Base-by-base conservation (phyloP, 768 basidiomycete genomes). In the Strobilomyces dryophilus region DNA sequence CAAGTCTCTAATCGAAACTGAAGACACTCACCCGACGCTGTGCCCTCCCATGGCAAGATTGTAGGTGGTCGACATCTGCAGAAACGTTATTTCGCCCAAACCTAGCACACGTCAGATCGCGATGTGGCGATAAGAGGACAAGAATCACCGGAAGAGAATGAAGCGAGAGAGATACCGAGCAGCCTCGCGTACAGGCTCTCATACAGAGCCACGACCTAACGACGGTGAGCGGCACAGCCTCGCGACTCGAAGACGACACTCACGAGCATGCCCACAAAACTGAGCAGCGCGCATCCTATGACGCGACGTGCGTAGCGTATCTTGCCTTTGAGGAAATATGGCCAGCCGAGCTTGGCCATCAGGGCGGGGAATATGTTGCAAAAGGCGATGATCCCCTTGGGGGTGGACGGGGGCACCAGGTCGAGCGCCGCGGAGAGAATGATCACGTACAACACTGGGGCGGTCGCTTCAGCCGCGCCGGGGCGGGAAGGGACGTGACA, bases 351-450 rank as follows among this genome's bases (percentile, higher is more conserved):
- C 71, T 98, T 98, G 18, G 91, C 92, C 0, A 85, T 66, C 2
- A 98, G 72, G 0, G 92, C 83, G 0, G 95, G 95, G 12, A 88
- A 81, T 50, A 99, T 97, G 68, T 98, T 98, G 73, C 90, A 95
- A 66, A 98, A 93, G 1, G 88, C 84, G 48, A 98, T 92, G 51
- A 98, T 84, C 15, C 95, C 95, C 66, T 95, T 95, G 0, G 95
- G 95, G 0, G 92, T 95, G 2, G 87, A 80, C 2, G 91, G 85
- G 8, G 93, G 89, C 2, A 97, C 94, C 4, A 99, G 80, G 65
- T 99, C 97, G 4, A 98, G 76, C 1, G 97, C 97, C 7, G 95
- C 95, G 1, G 92, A 95, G 18, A 99, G 81, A 56, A 98, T 97
- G 55, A 98, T 89, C 35, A 99, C 95, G 71, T 98, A 97, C 52